Percentiles rank a stretch among this genome's conserved stretches.
phyloP scores from a whole-genome alignment of 1,284 basidiomycete genomes.

The Sanghuangporus weigelae region DNA sequence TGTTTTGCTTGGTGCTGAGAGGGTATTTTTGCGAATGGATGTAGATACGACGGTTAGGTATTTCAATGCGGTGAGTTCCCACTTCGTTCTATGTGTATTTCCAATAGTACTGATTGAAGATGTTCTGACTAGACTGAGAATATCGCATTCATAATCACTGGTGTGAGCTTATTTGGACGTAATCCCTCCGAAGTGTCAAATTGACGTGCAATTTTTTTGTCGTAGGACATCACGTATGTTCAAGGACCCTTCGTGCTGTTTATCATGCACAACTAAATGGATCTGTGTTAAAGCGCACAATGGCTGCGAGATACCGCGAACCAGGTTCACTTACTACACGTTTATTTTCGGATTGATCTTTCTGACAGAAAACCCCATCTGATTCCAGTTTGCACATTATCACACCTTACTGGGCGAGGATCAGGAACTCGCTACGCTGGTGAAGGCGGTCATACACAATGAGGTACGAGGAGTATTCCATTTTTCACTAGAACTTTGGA shows the following conservation, averaged over 20 bases:
- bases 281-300: slow-evolving; percentile 25
- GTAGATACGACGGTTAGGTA: slow-evolving; percentile 73
- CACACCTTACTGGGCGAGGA: slow-evolving; percentile 52
- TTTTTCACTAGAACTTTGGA: too few species aligned
- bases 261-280: not conserved
- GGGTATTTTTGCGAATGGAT: not conserved
- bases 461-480: slow-evolving; percentile 31
- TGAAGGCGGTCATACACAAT: slow-evolving; percentile 72
- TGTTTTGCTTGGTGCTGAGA: not conserved
- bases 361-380: not conserved
- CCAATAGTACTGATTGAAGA: not conserved
- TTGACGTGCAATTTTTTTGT: slow-evolving; percentile 9
- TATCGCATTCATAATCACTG: slow-evolving; percentile 71
- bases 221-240: slow-evolving; percentile 60
- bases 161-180: too few species aligned
- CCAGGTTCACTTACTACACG: slow-evolving; percentile 38
- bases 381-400: slow-evolving; percentile 61
- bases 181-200: too few species aligned
- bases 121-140: slow-evolving; percentile 51
- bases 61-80: slow-evolving; percentile 45
- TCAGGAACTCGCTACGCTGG: slow-evolving; percentile 51
- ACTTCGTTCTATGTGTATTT: slow-evolving; percentile 3
- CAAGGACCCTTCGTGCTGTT: not conserved
- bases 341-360: not conserved
- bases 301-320: slow-evolving; percentile 75